Percentiles rank a stretch among this genome's conserved stretches.
Conservation (phyloP, 73 alveolate species). For the Stentor roeselii region DNA sequence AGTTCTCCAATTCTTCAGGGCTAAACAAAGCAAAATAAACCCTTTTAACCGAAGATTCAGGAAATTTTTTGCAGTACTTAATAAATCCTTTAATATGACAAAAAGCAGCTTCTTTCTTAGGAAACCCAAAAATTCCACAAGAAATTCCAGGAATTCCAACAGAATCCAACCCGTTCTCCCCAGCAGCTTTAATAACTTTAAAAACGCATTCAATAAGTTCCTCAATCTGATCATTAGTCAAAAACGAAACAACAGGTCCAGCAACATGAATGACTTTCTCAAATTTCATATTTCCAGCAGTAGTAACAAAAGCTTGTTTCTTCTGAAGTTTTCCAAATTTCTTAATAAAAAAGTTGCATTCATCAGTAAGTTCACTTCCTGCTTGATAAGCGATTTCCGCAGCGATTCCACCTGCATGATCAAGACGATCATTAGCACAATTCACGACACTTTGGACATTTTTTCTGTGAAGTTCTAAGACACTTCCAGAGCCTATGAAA, state of each 20-base stretch:
- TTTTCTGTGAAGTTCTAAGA: background rate
- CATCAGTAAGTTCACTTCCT: slow-evolving; percentile 19
- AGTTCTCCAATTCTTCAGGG: background rate
- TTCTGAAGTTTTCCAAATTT: background rate
- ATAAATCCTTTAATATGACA: slow-evolving; percentile 1
- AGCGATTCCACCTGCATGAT: slow-evolving; percentile 41
- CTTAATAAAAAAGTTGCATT: slow-evolving; percentile 22
- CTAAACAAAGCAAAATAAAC: background rate
- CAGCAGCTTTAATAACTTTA: background rate
- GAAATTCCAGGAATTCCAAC: slow-evolving; percentile 31
- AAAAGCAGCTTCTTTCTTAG: slow-evolving; percentile 25
- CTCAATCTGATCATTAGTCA: background rate
- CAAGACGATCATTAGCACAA: slow-evolving; percentile 36
- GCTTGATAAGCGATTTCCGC: slow-evolving; percentile 18
- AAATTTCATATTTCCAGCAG: slow-evolving; percentile 30
- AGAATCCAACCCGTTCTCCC: background rate
- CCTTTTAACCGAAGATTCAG: background rate
- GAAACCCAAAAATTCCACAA: slow-evolving; percentile 29
- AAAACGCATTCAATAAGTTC: background rate
- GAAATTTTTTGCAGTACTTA: background rate
- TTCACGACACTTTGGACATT: slow-evolving; percentile 31
- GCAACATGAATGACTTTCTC: slow-evolving; percentile 36
- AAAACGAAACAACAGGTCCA: slow-evolving; percentile 27
- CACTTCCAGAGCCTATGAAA: too few species aligned
- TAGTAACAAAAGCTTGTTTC: slow-evolving; percentile 17